These are phyloP conservation scores for Trichoderma guizhouense DNA, from an alignment of 2,329 filamentous ascomycete genomes.

Conservation along the genomic window DNA sequence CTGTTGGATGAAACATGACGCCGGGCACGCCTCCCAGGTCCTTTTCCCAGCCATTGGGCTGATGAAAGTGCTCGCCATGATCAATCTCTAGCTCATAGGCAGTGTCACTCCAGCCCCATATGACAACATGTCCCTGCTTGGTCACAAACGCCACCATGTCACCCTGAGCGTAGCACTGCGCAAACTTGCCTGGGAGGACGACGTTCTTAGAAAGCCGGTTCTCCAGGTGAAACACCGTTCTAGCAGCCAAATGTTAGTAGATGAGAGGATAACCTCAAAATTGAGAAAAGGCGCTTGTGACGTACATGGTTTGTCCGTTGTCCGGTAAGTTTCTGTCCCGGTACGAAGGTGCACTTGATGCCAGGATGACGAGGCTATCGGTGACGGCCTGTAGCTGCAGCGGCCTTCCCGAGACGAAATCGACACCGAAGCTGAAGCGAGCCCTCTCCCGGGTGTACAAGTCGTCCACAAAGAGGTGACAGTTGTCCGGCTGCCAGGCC, in stretches of 20 bases:
- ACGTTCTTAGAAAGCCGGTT: conserved; percentile 22
- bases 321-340: background rate
- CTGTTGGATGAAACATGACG: conserved; percentile 24
- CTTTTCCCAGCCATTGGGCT: background rate
- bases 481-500: conserved; percentile 27
- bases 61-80: background rate
- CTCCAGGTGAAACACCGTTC: conserved; percentile 25
- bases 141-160: conserved; percentile 25
- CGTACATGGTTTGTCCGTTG: conserved; percentile 17
- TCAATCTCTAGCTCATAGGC: conserved; percentile 22
- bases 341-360: conserved; percentile 1
- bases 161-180: conserved; percentile 21
- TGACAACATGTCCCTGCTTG: conserved; percentile 21
- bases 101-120: conserved; percentile 24
- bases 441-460: conserved; percentile 22
- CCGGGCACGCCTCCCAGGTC: conserved; percentile 21
- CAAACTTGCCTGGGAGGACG: conserved; percentile 21
- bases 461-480: conserved; percentile 27
- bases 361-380: conserved; percentile 23
- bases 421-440: conserved; percentile 21
- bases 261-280: background rate
- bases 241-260: conserved; percentile 5
- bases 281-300: background rate
- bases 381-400: conserved; percentile 24
- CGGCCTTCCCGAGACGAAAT: conserved; percentile 21